phyloP scores from a whole-genome alignment of 139 green algal species.

The Axilococcus clingmanii region DNA sequence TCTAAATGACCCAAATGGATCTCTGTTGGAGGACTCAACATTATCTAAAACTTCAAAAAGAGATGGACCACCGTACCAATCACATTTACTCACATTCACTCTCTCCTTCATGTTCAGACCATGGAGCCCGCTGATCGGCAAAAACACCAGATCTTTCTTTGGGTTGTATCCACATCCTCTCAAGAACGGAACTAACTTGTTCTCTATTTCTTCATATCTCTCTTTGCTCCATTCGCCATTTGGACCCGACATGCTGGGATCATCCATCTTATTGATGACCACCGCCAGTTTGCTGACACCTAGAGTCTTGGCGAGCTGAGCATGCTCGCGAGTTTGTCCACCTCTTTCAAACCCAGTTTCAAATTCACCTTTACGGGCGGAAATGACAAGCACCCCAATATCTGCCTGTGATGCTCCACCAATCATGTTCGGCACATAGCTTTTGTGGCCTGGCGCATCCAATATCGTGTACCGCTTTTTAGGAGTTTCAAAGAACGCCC shows the following conservation, averaged over 20 bases:
- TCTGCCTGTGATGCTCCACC: conserved; percentile 73
- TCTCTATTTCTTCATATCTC: conserved; percentile 85
- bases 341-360: conserved; percentile 90
- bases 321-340: conserved; percentile 92
- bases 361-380: conserved; percentile 78
- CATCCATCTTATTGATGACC: conserved; percentile 95
- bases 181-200: conserved; percentile 84
- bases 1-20: conserved; percentile 62
- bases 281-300: conserved; percentile 84
- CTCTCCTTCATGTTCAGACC: conserved; percentile 83
- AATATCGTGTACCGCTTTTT: conserved; percentile 89
- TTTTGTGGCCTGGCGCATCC: conserved; percentile 95
- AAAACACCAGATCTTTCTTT: conserved; percentile 82
- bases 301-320: conserved; percentile 90
- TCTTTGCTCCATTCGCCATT: conserved; percentile 52
- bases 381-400: conserved; percentile 83
- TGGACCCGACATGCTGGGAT: conserved; percentile 45
- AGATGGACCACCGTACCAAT: conserved; percentile 67
- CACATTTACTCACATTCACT: conserved; percentile 19
- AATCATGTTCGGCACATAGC: conserved; percentile 99
- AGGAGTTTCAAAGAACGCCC: conserved; percentile 79
- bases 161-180: conserved; percentile 78
- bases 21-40: conserved; percentile 53
- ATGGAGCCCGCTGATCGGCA: conserved; percentile 86
- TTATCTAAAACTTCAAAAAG: conserved; percentile 89